Conservation (phyloP, 352 stramenopile species). For the Pythium dissotocum region DNA sequence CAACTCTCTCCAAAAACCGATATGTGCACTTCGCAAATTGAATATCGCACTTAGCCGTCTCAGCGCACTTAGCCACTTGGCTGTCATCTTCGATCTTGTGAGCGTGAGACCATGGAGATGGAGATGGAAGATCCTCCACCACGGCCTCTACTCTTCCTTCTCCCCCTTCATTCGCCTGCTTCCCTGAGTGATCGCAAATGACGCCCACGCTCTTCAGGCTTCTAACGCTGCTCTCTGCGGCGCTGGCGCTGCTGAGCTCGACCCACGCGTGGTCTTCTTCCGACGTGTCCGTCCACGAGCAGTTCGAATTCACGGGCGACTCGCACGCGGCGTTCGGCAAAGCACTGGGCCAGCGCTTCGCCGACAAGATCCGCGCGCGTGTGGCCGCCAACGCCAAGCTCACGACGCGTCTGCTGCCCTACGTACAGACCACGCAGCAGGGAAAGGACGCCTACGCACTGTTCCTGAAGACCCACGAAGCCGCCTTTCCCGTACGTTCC, state of each 20-base stretch:
- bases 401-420: constrained; percentile 61
- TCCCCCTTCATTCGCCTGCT: not conserved
- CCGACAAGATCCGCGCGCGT: constrained; percentile 48
- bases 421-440: constrained; percentile 34
- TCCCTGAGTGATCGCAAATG: not conserved
- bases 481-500: constrained; percentile 49
- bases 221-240: constrained; percentile 4
- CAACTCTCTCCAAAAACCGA: constrained; percentile 1
- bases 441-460: constrained; percentile 41
- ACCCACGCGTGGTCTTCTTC: constrained; percentile 17
- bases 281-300: constrained; percentile 33
- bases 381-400: constrained; percentile 48
- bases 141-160: not conserved
- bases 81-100: constrained; percentile 16
- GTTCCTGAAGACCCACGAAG: constrained; percentile 49
- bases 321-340: constrained; percentile 68
- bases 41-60: not conserved
- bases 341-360: constrained; percentile 49
- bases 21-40: not conserved
- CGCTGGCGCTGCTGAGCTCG: constrained; percentile 6
- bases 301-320: constrained; percentile 55
- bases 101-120: constrained; percentile 15
- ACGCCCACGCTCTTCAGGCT: not conserved
- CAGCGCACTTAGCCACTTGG: constrained; percentile 20
- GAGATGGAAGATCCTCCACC: constrained; percentile 5